A percentile compares a stretch with the other conserved stretches of the same genome.
Evolutionary conservation across 768 basidiomycete genomes (phyloP).

Genomic region (Mycena haematopus): DNA sequence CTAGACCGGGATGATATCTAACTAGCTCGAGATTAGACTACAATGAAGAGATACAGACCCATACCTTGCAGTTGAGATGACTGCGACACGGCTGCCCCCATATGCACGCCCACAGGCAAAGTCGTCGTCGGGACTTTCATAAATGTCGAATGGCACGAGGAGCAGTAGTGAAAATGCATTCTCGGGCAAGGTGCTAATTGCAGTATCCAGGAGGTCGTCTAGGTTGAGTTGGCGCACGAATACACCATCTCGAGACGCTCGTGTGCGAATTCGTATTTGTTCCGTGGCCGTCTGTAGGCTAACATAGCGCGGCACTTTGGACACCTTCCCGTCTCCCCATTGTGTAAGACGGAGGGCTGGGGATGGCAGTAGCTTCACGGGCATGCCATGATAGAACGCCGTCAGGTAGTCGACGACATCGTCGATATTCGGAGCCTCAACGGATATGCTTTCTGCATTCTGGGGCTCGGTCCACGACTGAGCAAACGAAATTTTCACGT

Average conservation of each 20-base stretch:
- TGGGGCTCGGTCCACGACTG: constrained; percentile 34
- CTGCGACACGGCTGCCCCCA: constrained; percentile 46
- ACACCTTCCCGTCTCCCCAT: constrained; percentile 37
- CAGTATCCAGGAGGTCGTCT: constrained; percentile 44
- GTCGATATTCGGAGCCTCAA: constrained; percentile 27
- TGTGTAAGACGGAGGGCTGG: constrained; percentile 32
- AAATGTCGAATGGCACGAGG: constrained; percentile 43
- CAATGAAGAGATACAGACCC: neutral
- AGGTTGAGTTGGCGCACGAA: constrained; percentile 43
- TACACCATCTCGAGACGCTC: constrained; percentile 34
- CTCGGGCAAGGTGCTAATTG: constrained; percentile 40
- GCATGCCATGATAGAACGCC: constrained; percentile 43
- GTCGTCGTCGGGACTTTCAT: constrained; percentile 42
- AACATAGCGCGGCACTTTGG: constrained; percentile 35
- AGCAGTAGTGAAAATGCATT: constrained; percentile 45
- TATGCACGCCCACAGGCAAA: constrained; percentile 49
- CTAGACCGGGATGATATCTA: constrained; percentile 43
- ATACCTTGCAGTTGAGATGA: constrained; percentile 40
- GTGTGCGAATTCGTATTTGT: constrained; percentile 41
- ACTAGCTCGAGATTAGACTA: neutral
- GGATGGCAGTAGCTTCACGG: constrained; percentile 34
- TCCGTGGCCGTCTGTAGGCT: constrained; percentile 40
- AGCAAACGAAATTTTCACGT: constrained; percentile 32
- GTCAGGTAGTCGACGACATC: constrained; percentile 39
- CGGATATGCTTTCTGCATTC: constrained; percentile 4